Percentiles rank a stretch among this genome's conserved stretches.
These are phyloP conservation scores for Pinus albicaulis DNA, from an alignment of 75 land plant genomes.

Conservation along the genomic window DNA sequence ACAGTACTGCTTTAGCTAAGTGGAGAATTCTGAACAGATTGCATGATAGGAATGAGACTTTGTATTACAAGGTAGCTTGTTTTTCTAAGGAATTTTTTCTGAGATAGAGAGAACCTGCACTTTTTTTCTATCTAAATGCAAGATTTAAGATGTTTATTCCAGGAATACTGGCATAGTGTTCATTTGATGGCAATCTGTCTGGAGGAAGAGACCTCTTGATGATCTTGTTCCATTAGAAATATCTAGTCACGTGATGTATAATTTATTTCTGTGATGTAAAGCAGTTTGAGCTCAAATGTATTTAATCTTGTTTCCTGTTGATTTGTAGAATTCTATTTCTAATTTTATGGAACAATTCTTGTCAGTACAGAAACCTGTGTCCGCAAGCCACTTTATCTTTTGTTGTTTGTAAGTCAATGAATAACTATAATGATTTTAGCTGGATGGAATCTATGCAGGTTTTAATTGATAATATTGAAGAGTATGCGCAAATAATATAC, in stretches of 20 bases:
- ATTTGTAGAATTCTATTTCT: neutral
- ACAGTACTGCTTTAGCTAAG: conserved; percentile 82
- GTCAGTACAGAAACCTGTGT: neutral
- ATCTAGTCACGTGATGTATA: neutral
- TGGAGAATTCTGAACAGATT: conserved; percentile 97
- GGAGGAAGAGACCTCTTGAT: neutral
- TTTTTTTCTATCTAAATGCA: neutral
- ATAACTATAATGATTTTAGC: neutral
- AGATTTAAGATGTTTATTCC: neutral
- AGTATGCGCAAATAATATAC: conserved; percentile 96
- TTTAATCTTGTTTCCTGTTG: neutral
- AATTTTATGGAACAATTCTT: neutral
- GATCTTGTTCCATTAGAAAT: neutral
- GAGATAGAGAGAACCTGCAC: neutral
- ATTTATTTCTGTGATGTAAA: neutral
- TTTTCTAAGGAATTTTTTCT: neutral
- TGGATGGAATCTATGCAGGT: conserved; percentile 38
- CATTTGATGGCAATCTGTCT: neutral
- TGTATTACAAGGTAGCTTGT: conserved; percentile 80
- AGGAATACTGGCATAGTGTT: neutral
- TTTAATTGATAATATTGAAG: conserved; percentile 82
- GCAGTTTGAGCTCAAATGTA: neutral
- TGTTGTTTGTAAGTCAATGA: neutral
- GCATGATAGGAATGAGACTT: conserved; percentile 96
- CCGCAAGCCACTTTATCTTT: neutral